Evolutionary conservation across 371 early-diverging fungal genomes (phyloP), one percentile per base, ranked within the genome.

Genomic region (Mortierella sp.): DNA sequence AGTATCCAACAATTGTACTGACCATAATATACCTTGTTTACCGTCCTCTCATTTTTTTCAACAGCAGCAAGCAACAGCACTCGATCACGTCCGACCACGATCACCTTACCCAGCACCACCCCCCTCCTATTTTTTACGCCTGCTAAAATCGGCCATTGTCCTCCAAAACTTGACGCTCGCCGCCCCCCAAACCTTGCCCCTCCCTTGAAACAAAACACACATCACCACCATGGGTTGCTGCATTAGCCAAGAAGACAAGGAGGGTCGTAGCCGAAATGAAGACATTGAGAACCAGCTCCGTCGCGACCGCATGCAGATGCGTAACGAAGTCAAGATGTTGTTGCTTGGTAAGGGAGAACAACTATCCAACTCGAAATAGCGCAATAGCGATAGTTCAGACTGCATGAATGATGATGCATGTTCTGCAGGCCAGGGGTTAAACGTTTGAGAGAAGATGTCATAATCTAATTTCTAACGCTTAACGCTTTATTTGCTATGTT

Each of bases 301-400:
- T 81, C 86, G 90, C 63, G 98, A 97, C 76, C 90, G 93, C 67
- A 85, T 91, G 64, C 91, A 89, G 61, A 85, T 92, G 87, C 89
- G 91, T 53, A 96, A 96, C 77, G 98, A 97, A 88, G 94, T 97
- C 76, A 98, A 98, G 90, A 94, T 98, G 93, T 89, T 98, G 53
- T 87, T 98, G 74, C 91, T 98, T 22, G 98, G 97, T 96, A 88
- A 84, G 66, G 53, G 55, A n/a, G 14, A 45, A 24, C 45, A 34
- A 16, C 8, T 43, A 4, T 44, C 29, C 19, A 2, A 44, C 44
- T 55, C 24, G 40, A 22, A 69, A 22, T 40, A 61, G 39, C 22
- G 61, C 61, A 37, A 22, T 58, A 22, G 37, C 37, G 39, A 61
- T 39, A 61, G 22, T 19, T 22, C 34, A 37, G n/a, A 19, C 37